Base-by-base conservation (phyloP, 2,329 filamentous ascomycete genomes). In the Xylaria sp. region DNA sequence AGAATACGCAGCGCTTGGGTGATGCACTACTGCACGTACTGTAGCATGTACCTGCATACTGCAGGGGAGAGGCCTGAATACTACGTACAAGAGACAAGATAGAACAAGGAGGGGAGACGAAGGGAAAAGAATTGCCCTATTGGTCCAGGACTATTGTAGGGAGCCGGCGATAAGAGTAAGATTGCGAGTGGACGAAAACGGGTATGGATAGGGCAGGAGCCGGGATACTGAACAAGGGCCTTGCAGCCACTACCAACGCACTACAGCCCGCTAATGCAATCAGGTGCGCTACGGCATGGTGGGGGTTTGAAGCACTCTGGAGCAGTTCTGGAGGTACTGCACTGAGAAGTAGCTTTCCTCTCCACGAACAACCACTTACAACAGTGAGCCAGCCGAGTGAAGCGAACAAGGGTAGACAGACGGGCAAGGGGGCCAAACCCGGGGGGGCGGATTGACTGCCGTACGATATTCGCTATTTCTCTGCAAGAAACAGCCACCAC, bases 141-240 rank as follows among this genome's bases (percentile, higher is more conserved):
- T 15, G n/a, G 33, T 37, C n/a, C n/a, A n/a, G n/a, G n/a, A n/a
- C n/a, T n/a, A n/a, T n/a, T n/a, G n/a, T n/a, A n/a, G 25, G 37
- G 47, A 59, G 61, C 49, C 46, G 42, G 56, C 63, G 68, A 70
- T 69, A 67, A 67, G 64, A 62, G 49, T 72, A 65, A 73, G 68
- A 73, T 73, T 73, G 35, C 69, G 62, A 50, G 54, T 68, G 49
- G 62, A 63, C 66, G 50, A 67, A 71, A 70, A 60, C 55, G 64
- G 70, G 56, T 11, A 43, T 35, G 42, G 31, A 21, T 47, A 31
- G 35, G 52, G 35, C 12, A 45, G 21, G 21, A 23, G 45, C 6
- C 7, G 45, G 23, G 9, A 31, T 42, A 31, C 25, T 15, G n/a
- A 17, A 60, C 60, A 61, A 60, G 52, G 64, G 64, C 50, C 54